These are phyloP conservation scores for Penicillium fimorum DNA, from an alignment of 495 filamentous ascomycete genomes.

Conservation along the genomic window DNA sequence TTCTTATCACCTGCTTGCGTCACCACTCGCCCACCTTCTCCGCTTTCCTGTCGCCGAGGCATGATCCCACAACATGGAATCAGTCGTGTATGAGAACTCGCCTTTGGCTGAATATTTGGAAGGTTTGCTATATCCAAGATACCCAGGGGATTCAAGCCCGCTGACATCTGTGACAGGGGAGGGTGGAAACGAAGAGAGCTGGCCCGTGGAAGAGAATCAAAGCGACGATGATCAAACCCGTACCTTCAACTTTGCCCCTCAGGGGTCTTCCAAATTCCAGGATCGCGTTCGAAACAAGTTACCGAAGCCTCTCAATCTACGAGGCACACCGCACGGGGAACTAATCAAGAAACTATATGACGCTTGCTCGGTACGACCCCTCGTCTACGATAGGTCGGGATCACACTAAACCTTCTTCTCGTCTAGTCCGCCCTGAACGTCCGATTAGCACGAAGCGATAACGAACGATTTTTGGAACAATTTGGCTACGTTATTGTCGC, in stretches of 20 bases:
- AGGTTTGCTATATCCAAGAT: slow-evolving; percentile 53
- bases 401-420: slow-evolving; percentile 17
- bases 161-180: slow-evolving; percentile 42
- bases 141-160: slow-evolving; percentile 8
- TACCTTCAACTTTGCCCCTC: slow-evolving; percentile 67
- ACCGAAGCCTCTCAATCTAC: slow-evolving; percentile 59
- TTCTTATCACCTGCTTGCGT: slow-evolving; percentile 9
- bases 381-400: not conserved
- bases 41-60: slow-evolving; percentile 19
- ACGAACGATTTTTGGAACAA: slow-evolving; percentile 85
- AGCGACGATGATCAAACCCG: slow-evolving; percentile 34
- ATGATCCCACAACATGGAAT: slow-evolving; percentile 69
- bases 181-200: slow-evolving; percentile 45
- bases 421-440: slow-evolving; percentile 58
- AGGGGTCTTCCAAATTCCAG: slow-evolving; percentile 65
- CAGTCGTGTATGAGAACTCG: slow-evolving; percentile 83
- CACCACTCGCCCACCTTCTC: slow-evolving; percentile 15
- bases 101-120: slow-evolving; percentile 92
- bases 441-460: slow-evolving; percentile 76
- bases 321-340: slow-evolving; percentile 47
- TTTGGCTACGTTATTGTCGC: slow-evolving; percentile 95
- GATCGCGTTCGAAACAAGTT: slow-evolving; percentile 65
- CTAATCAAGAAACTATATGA: slow-evolving; percentile 53
- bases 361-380: slow-evolving; percentile 56
- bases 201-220: slow-evolving; percentile 43